These are phyloP conservation scores for Pestalotiopsis sp. DNA, from an alignment of 2,329 filamentous ascomycete species.

Conservation along the genomic window DNA sequence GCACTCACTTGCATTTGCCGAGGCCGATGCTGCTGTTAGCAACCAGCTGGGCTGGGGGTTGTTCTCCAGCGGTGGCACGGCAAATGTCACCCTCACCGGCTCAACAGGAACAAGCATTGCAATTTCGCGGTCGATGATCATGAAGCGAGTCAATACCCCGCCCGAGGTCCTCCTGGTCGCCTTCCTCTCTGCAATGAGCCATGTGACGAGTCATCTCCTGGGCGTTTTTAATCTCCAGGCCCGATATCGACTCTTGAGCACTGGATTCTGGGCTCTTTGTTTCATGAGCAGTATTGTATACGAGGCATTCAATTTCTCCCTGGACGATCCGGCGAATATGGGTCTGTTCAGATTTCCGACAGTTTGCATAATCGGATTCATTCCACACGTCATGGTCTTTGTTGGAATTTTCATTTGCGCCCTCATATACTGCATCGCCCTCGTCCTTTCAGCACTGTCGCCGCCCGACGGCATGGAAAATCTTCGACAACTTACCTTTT, in stretches of 20 bases:
- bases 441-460: conserved; percentile 74
- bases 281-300: conserved; percentile 87
- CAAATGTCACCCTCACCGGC: conserved; percentile 46
- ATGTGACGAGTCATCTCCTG: conserved; percentile 80
- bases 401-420: conserved; percentile 76
- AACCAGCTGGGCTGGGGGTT: conserved; percentile 75
- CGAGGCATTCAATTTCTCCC: conserved; percentile 67
- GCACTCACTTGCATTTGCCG: conserved; percentile 92
- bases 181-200: conserved; percentile 86
- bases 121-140: conserved; percentile 66
- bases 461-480: conserved; percentile 51
- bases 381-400: conserved; percentile 89
- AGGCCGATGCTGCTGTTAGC: conserved; percentile 86
- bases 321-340: conserved; percentile 61
- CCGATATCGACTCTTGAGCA: conserved; percentile 80
- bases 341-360: conserved; percentile 87
- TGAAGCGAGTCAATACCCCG: conserved; percentile 82
- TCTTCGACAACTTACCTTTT: conserved; percentile 42
- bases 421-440: conserved; percentile 75
- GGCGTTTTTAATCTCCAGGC: conserved; percentile 81
- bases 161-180: conserved; percentile 87
- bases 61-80: conserved; percentile 50
- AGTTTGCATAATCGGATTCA: conserved; percentile 91
- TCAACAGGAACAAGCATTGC: conserved; percentile 44
- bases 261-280: conserved; percentile 84